Base-by-base conservation (phyloP, 352 stramenopile species). In the Globisporangium yorkense region DNA sequence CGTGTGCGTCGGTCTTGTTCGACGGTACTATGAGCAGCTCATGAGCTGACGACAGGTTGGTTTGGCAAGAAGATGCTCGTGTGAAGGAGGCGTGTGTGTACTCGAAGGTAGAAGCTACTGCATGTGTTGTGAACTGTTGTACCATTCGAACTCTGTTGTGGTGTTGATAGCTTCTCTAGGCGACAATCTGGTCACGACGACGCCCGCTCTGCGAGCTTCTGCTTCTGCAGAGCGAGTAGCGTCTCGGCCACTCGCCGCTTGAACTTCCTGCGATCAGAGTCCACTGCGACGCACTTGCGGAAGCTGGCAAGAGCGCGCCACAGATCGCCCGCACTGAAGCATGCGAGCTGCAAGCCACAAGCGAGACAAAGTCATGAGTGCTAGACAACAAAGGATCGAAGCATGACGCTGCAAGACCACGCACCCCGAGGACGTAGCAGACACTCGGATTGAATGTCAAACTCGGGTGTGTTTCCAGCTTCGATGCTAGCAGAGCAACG, bases 351-450 rank as follows among this genome's bases (percentile, higher is more conserved):
- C 45, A 20, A 46, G 54, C 21, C 41, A 27, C 56, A 53, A 35
- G 20, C 4, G 50, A 24, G 5, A 43, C 24, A 37, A 3, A 21
- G 20, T 16, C 31, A 37, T 15, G 39, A 49, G 45, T 41, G 6
- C 41, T 5, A 29, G 24, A 3, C 51, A 20, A 8, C 35, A 27
- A 21, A 16, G 0, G 35, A 41, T 43, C 20, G 37, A 5, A 54
- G 20, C 21, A 40, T 12, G 57, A 53, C 7, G n/a, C 13, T 54
- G 46, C 9, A 18, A 18, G 37, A 18, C 3, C 37, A 18, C 48
- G 57, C 62, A 87, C 79, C 62, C 63, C 79, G 51, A 75, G 66
- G 33, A 89, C 63, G 51, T 89, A 85, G 12, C 68, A 70, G 16
- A 75, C 51, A 18, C 51, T 56, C 3, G 64, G 29, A 20, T 56